phyloP scores from a whole-genome alignment of 2,329 filamentous ascomycete species.

The Volutella citrinella region DNA sequence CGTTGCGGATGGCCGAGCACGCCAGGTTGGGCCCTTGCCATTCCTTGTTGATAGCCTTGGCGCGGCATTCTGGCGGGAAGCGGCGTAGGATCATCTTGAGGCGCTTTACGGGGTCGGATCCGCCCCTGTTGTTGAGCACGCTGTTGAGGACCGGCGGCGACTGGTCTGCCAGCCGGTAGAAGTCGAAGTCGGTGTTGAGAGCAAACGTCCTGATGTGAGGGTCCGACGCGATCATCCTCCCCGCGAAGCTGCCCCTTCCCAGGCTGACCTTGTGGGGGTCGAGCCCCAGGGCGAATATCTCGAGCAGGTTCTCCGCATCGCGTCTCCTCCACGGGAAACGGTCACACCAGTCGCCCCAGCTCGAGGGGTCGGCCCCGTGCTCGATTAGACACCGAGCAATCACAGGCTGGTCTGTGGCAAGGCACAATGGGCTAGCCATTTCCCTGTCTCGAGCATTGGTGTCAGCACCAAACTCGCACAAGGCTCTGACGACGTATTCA shows the following conservation, averaged over 20 bases:
- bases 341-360: conserved; percentile 4
- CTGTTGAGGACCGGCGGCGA: no score
- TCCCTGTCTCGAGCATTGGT: conserved; percentile 10
- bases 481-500: conserved; percentile 1
- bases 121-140: no score
- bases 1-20: conserved; percentile 10
- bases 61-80: conserved; percentile 52
- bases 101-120: no score
- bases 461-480: conserved; percentile 19
- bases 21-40: conserved; percentile 45
- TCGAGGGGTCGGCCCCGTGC: conserved; percentile 11
- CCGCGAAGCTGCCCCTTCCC: conserved; percentile 2
- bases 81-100: neutral
- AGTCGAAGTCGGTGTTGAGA: conserved; percentile 20
- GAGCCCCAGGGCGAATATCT: conserved; percentile 12
- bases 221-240: conserved; percentile 3
- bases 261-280: conserved; percentile 7
- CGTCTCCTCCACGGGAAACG: neutral
- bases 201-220: conserved; percentile 1
- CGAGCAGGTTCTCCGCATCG: neutral
- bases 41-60: conserved; percentile 49
- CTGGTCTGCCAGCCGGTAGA: conserved; percentile 10
- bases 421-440: conserved; percentile 8
- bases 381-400: conserved; percentile 8
- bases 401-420: conserved; percentile 5